These are phyloP conservation scores for Pseudozyma sp. DNA, from an alignment of 1,284 basidiomycete species.

Conservation along the genomic window DNA sequence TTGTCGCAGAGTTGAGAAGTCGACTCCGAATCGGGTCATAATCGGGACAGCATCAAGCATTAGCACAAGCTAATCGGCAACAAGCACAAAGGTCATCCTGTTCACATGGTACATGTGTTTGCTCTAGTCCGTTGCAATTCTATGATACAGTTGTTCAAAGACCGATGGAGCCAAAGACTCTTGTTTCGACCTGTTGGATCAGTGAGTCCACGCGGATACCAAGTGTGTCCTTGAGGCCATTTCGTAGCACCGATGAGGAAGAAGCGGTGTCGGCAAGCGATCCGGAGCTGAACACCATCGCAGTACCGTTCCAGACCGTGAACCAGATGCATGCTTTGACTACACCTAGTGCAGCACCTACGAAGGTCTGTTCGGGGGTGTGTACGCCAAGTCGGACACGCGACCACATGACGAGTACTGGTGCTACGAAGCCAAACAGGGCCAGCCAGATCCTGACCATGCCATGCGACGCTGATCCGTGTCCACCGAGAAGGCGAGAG, in stretches of 20 bases:
- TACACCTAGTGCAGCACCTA: conserved; percentile 41
- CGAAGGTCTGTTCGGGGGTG: conserved; percentile 41
- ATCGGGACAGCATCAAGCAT: too few relatives aligned
- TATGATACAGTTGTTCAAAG: neutral
- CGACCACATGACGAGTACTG: conserved; percentile 54
- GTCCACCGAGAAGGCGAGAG: neutral
- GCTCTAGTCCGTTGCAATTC: neutral
- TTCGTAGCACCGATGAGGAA: conserved; percentile 3
- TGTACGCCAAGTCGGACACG: conserved; percentile 50
- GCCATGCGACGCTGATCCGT: conserved; percentile 10
- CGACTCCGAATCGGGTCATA: neutral
- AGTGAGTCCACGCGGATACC: conserved; percentile 22
- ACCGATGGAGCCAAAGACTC: conserved; percentile 3
- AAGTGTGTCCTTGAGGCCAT: conserved; percentile 17
- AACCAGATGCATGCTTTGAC: conserved; percentile 45
- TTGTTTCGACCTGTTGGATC: conserved; percentile 22
- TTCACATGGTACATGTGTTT: neutral
- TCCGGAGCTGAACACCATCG: conserved; percentile 7
- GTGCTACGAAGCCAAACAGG: conserved; percentile 24
- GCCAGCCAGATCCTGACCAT: conserved; percentile 35
- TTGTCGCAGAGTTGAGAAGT: too few relatives aligned
- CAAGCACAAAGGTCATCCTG: neutral
- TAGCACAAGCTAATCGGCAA: too few relatives aligned
- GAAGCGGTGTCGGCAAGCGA: neutral
- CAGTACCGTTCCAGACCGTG: conserved; percentile 41